Evolutionary conservation across 2,329 filamentous ascomycete genomes (phyloP).

Genomic region (Curvularia hawaiiensis): DNA sequence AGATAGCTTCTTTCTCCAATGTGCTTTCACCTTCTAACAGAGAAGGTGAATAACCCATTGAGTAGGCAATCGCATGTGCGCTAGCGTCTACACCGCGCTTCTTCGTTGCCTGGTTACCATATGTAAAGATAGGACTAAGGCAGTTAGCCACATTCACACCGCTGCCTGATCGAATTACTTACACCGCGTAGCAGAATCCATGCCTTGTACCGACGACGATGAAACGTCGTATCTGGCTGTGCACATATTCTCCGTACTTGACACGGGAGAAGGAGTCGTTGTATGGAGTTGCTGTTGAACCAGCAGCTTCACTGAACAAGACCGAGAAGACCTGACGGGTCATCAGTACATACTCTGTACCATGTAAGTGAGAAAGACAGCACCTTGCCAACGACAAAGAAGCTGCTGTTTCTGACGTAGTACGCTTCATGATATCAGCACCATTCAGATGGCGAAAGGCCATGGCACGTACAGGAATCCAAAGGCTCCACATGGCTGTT

Average conservation of each 20-base stretch:
- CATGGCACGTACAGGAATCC: background rate
- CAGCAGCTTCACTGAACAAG: constrained; percentile 1
- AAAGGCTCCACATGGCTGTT: background rate
- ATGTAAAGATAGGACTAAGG: constrained; percentile 17
- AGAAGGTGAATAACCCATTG: constrained; percentile 12
- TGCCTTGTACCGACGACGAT: constrained; percentile 1
- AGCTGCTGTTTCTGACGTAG: background rate
- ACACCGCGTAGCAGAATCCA: constrained; percentile 5
- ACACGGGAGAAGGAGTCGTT: background rate
- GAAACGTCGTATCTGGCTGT: constrained; percentile 5
- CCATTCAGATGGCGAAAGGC: too few relatives aligned
- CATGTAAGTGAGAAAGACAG: background rate
- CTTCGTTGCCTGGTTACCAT: constrained; percentile 9
- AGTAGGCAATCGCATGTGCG: constrained; percentile 48
- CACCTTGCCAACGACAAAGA: constrained; percentile 1
- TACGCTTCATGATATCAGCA: constrained; percentile 1
- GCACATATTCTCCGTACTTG: background rate
- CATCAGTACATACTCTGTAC: background rate
- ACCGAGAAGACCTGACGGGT: background rate
- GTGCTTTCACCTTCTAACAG: constrained; percentile 33
- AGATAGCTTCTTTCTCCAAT: constrained; percentile 45
- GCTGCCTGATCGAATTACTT: background rate
- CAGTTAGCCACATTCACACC: background rate
- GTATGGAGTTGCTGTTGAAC: background rate
- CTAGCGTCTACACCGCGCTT: constrained; percentile 15